Evolutionary conservation across 1,139 yeast genomes (phyloP), one percentile per base, ranked within the genome.

Genomic region (Blastobotrys ciferrii): DNA sequence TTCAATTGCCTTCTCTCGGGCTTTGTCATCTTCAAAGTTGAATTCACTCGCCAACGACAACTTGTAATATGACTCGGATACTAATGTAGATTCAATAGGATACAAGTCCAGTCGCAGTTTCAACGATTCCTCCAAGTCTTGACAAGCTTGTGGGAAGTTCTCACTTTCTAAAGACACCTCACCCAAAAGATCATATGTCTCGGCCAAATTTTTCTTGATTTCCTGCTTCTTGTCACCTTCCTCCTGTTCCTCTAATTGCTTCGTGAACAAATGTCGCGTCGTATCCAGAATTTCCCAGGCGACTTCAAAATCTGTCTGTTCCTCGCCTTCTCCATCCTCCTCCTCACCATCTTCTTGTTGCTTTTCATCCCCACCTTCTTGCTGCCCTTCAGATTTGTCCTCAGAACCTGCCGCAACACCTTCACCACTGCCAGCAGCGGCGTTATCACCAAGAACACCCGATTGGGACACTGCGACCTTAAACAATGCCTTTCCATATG

Each of bases 221-320:
- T 64, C 68, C 6, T 74, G 66, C 47, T 65, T 66, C 38, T 73
- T 68, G 4, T 59, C 51, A 2, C 37, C 37, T 28, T 32, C 54
- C 15, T 63, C 52, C 14, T 61, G 59, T 14, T 54, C 53, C 15
- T 52, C 61, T 12, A 80, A 61, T 48, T 73, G 64, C 31, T 71
- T 67, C 54, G 80, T 82, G 56, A 80, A 84, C 33, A 86, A 65
- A 1, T 84, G 73, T 57, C 96, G 75, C 0, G 95, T 77, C 42
- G 85, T 71, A 61, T 89, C 96, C 33, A 87, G 72, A 17, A 87
- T 80, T 52, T 84, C 92, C 96, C 96, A 88, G 0, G 96, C 95
- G 19, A 82, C 76, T 62, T 85, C 95, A 62, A 89, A 84, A 62
- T 88, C 96, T 32, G 80, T 74, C 58, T 82, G 84, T 37, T 77